Evolutionary conservation across 495 filamentous ascomycete genomes (phyloP).

Genomic region (Hypoxylon perforatum): DNA sequence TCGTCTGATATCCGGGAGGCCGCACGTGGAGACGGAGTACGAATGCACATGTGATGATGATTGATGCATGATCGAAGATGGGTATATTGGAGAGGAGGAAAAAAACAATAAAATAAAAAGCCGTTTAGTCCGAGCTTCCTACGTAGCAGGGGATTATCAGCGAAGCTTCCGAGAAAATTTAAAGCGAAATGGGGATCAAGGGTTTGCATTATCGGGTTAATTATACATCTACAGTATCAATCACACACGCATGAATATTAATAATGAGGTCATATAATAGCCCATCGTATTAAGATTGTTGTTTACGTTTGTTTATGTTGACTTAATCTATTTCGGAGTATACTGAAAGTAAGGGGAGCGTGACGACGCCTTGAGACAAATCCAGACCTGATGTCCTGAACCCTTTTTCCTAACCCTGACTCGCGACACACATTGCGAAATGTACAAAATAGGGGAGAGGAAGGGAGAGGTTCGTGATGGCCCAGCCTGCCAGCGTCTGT

Average conservation of each 20-base stretch:
- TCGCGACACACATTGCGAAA: slow-evolving; percentile 3
- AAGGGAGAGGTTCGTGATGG: slow-evolving; percentile 23
- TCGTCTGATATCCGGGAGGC: slow-evolving; percentile 24
- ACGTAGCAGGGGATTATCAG: slow-evolving; percentile 1
- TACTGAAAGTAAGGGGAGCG: slow-evolving; percentile 25
- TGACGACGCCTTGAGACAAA: slow-evolving; percentile 25
- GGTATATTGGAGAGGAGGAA: slow-evolving; percentile 5
- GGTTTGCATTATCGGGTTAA: too few species aligned
- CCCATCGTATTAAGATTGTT: slow-evolving; percentile 43
- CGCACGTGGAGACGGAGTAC: slow-evolving; percentile 28
- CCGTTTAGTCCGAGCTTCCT: slow-evolving; percentile 23
- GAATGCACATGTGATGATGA: slow-evolving; percentile 32
- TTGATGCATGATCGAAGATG: slow-evolving; percentile 14
- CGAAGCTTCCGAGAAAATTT: slow-evolving; percentile 1
- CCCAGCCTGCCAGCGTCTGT: slow-evolving; percentile 34
- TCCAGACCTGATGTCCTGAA: slow-evolving; percentile 1
- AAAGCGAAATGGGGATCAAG: slow-evolving; percentile 11
- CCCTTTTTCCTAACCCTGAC: slow-evolving; percentile 11
- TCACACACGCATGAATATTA: slow-evolving; percentile 36
- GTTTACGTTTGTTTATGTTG: slow-evolving; percentile 43
- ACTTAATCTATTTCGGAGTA: slow-evolving; percentile 18
- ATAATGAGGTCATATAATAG: slow-evolving; percentile 39
- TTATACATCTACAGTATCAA: too few species aligned
- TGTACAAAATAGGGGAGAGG: slow-evolving; percentile 23
- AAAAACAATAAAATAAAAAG: slow-evolving; percentile 1